These are phyloP conservation scores for Sanghuangporus sanghuang DNA, from an alignment of 1,284 basidiomycete genomes.

Conservation along the genomic window DNA sequence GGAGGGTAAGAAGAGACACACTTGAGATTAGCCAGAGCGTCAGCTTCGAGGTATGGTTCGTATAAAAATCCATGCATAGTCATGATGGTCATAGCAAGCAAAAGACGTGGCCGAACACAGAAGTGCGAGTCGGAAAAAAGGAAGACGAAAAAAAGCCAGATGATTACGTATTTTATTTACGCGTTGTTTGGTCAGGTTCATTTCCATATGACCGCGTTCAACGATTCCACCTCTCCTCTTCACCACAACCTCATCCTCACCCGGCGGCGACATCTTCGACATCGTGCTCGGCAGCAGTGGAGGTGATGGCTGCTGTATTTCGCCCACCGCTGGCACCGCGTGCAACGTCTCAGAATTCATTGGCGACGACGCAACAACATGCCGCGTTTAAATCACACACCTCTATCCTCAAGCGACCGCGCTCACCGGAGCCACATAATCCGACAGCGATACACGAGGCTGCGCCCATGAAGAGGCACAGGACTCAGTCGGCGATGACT, in stretches of 20 bases:
- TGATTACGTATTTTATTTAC: conserved; percentile 12
- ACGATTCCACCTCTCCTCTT: background rate
- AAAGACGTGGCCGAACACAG: background rate
- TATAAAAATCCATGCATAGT: conserved; percentile 12
- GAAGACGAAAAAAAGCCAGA: no score
- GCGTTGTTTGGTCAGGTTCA: conserved; percentile 14
- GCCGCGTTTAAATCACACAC: conserved; percentile 4
- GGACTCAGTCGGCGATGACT: background rate
- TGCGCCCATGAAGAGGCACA: conserved; percentile 3
- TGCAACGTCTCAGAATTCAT: background rate
- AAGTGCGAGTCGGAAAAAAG: background rate
- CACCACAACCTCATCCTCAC: conserved; percentile 1
- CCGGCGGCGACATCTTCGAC: conserved; percentile 12
- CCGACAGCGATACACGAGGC: background rate
- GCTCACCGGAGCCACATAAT: conserved; percentile 19
- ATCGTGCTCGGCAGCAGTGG: background rate
- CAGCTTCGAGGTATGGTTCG: conserved; percentile 17
- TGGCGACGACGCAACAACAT: background rate
- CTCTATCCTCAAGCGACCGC: conserved; percentile 18
- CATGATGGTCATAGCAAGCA: conserved; percentile 2
- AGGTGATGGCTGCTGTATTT: conserved; percentile 17
- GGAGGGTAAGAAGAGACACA: background rate
- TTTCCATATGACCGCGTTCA: conserved; percentile 3
- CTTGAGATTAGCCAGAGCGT: conserved; percentile 17
- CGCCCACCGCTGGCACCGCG: conserved; percentile 18